These are phyloP conservation scores for Immersiella caudata DNA, from an alignment of 495 filamentous ascomycete genomes.

Conservation along the genomic window DNA sequence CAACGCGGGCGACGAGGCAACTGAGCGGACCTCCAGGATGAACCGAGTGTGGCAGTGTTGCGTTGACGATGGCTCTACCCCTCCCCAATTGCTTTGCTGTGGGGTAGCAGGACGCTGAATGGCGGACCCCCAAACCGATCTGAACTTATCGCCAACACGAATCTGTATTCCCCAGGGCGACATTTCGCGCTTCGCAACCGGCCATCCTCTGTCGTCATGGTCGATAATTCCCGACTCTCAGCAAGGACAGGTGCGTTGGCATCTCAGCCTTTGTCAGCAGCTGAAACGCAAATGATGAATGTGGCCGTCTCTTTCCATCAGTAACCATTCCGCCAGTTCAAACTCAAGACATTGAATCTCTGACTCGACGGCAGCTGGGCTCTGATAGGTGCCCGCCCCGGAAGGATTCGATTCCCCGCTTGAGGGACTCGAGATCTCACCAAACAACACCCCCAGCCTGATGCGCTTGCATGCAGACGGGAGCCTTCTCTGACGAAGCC, in stretches of 20 bases:
- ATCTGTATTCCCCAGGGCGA: not conserved
- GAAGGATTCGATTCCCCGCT: not conserved
- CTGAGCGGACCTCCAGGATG: not conserved
- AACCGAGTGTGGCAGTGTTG: constrained; percentile 12
- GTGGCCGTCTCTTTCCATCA: not conserved
- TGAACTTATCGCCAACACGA: constrained; percentile 2
- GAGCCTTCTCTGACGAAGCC: not conserved
- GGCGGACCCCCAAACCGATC: constrained; percentile 17
- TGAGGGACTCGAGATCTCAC: constrained; percentile 2
- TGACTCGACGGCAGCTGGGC: not conserved
- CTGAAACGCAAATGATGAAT: not conserved
- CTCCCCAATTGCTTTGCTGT: not conserved
- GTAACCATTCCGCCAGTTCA: constrained; percentile 1
- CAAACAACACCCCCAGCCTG: not conserved
- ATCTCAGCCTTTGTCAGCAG: constrained; percentile 9
- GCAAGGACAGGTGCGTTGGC: not conserved
- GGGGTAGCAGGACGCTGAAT: not conserved
- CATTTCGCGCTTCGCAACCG: constrained; percentile 6
- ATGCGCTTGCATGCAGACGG: not conserved
- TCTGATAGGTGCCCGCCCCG: not conserved
- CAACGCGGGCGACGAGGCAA: not conserved
- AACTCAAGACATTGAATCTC: not conserved
- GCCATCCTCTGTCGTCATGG: constrained; percentile 8
- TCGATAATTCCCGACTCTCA: not conserved
- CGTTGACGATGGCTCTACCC: not conserved